Evolutionary conservation across 164 flowering plant genomes (phyloP).

Genomic region (Litsea cubeba): DNA sequence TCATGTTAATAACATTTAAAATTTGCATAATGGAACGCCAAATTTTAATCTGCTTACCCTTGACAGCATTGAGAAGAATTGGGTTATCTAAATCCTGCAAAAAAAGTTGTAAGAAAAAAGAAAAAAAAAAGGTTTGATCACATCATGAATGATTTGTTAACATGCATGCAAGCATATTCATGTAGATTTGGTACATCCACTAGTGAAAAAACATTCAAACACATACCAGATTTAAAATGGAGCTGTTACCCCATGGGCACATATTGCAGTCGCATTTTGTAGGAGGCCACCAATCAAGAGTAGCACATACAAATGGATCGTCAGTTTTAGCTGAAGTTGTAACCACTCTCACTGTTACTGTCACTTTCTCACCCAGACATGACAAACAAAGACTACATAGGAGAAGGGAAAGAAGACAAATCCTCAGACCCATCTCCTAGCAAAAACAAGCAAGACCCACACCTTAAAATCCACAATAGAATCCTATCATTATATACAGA

Average conservation of each 20-base stretch:
- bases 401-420: constrained; percentile 1
- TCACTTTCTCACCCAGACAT: constrained; percentile 22
- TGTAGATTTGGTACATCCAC: background rate
- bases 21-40: background rate
- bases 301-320: constrained; percentile 51
- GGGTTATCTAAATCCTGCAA: constrained; percentile 52
- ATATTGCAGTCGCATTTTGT: constrained; percentile 37
- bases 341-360: constrained; percentile 21
- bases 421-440: background rate
- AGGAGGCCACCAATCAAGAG: constrained; percentile 61
- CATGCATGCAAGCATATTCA: background rate
- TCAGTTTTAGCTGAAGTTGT: constrained; percentile 40
- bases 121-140: background rate
- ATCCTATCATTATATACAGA: no score
- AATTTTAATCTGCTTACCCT: constrained; percentile 31
- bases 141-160: background rate
- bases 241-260: background rate
- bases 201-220: background rate
- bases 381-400: background rate
- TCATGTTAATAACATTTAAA: background rate
- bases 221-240: constrained; percentile 10
- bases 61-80: constrained; percentile 47
- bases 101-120: background rate
- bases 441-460: background rate
- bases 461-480: no score